A percentile compares a stretch with the other conserved stretches of the same genome.
These are phyloP conservation scores for Fistulinella cinereoalba DNA, from an alignment of 1,284 basidiomycete species.

Conservation along the genomic window DNA sequence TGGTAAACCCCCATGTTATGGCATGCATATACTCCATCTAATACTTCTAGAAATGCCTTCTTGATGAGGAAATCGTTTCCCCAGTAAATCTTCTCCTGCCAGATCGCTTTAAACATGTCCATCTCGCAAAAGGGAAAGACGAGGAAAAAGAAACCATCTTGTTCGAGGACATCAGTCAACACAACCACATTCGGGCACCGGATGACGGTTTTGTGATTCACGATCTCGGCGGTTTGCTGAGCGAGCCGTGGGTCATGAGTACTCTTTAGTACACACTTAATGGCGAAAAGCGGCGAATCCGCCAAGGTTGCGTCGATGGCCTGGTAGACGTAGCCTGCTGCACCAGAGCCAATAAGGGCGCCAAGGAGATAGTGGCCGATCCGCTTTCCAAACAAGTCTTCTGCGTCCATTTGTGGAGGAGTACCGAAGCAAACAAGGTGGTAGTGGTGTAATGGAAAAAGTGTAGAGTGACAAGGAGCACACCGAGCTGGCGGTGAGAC, in stretches of 20 bases:
- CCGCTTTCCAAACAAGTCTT: conserved; percentile 10
- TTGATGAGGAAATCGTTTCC: conserved; percentile 58
- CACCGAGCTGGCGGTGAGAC: too few relatives aligned
- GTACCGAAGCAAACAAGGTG: background rate
- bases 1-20: conserved; percentile 75
- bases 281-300: conserved; percentile 44
- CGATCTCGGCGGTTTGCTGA: conserved; percentile 58
- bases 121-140: conserved; percentile 44
- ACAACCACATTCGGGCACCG: conserved; percentile 51
- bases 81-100: conserved; percentile 40
- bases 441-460: background rate
- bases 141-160: conserved; percentile 50
- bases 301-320: conserved; percentile 6
- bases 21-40: conserved; percentile 75
- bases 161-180: conserved; percentile 52
- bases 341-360: conserved; percentile 10
- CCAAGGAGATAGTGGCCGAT: conserved; percentile 12
- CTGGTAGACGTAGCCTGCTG: conserved; percentile 11
- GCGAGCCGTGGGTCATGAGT: conserved; percentile 45
- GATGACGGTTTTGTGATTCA: conserved; percentile 50
- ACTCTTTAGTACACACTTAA: conserved; percentile 66
- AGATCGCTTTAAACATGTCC: conserved; percentile 51
- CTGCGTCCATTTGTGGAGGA: background rate
- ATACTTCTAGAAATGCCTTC: conserved; percentile 65
- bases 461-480: background rate